These are phyloP conservation scores for Komagataella mondaviorum DNA, from an alignment of 805 yeast genomes.

Conservation along the genomic window DNA sequence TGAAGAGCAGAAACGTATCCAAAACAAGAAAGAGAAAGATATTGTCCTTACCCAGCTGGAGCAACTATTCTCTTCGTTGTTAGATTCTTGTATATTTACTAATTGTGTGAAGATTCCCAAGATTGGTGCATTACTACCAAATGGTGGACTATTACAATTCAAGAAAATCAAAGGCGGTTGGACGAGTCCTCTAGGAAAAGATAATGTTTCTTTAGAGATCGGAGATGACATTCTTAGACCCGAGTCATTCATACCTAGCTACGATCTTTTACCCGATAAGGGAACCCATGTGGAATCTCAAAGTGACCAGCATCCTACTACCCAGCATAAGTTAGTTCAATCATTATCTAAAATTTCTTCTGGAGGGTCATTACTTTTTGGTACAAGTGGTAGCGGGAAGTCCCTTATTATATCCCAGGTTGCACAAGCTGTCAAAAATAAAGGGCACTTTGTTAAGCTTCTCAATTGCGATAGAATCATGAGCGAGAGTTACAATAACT, in stretches of 20 bases:
- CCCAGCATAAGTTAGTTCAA: slow-evolving; percentile 33
- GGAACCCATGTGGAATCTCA: slow-evolving; percentile 20
- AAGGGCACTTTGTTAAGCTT: slow-evolving; percentile 32
- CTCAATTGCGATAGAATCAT: slow-evolving; percentile 41
- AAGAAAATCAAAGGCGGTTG: slow-evolving; percentile 33
- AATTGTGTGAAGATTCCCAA: slow-evolving; percentile 38
- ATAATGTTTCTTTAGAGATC: slow-evolving; percentile 23
- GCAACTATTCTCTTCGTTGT: neutral
- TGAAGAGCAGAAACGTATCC: neutral
- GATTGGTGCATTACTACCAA: slow-evolving; percentile 26
- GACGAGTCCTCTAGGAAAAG: slow-evolving; percentile 18
- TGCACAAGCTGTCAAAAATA: slow-evolving; percentile 19
- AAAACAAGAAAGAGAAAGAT: neutral
- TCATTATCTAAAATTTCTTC: slow-evolving; percentile 23
- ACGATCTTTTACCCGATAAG: slow-evolving; percentile 6
- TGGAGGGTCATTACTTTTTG: slow-evolving; percentile 38
- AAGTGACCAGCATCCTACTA: slow-evolving; percentile 14
- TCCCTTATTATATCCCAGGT: slow-evolving; percentile 36
- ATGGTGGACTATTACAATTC: slow-evolving; percentile 47
- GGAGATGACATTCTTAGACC: slow-evolving; percentile 35
- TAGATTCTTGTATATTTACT: slow-evolving; percentile 22
- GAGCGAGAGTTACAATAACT: slow-evolving; percentile 39
- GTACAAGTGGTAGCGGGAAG: slow-evolving; percentile 78
- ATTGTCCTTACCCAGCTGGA: neutral
- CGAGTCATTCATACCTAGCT: slow-evolving; percentile 20